Evolutionary conservation across 768 basidiomycete species (phyloP).

Genomic region (Trametes elegans): DNA sequence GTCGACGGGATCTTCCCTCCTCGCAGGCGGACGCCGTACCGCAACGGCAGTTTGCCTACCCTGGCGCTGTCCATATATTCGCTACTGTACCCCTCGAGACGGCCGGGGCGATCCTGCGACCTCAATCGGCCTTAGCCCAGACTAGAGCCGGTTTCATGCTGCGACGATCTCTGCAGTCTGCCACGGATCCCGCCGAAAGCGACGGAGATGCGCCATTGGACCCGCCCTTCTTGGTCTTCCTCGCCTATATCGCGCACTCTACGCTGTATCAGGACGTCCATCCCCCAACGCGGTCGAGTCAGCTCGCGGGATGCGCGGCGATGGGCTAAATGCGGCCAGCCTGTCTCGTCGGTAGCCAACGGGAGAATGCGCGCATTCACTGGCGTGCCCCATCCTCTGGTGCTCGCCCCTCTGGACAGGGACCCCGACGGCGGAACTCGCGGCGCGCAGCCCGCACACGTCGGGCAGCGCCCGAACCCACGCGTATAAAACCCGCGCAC

Average conservation of each 20-base stretch:
- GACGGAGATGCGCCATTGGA: too few relatives aligned
- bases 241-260: neutral
- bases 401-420: neutral
- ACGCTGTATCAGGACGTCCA: neutral
- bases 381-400: neutral
- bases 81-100: too few relatives aligned
- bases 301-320: neutral
- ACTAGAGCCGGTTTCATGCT: too few relatives aligned
- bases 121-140: too few relatives aligned
- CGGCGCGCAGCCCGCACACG: neutral
- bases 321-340: slow-evolving; percentile 1
- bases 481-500: neutral
- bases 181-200: too few relatives aligned
- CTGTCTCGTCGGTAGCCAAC: slow-evolving; percentile 8
- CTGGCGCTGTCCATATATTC: too few relatives aligned
- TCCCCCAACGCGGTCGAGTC: neutral
- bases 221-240: neutral
- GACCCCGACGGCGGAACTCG: neutral
- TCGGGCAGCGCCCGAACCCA: neutral
- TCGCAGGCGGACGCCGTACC: too few relatives aligned
- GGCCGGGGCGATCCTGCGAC: too few relatives aligned
- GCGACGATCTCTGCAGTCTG: too few relatives aligned
- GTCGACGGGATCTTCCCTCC: too few relatives aligned
- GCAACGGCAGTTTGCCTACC: too few relatives aligned
- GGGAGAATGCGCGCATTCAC: slow-evolving; percentile 2